Base-by-base conservation (phyloP, 2,329 filamentous ascomycete genomes). In the Aspergillus candidus region DNA sequence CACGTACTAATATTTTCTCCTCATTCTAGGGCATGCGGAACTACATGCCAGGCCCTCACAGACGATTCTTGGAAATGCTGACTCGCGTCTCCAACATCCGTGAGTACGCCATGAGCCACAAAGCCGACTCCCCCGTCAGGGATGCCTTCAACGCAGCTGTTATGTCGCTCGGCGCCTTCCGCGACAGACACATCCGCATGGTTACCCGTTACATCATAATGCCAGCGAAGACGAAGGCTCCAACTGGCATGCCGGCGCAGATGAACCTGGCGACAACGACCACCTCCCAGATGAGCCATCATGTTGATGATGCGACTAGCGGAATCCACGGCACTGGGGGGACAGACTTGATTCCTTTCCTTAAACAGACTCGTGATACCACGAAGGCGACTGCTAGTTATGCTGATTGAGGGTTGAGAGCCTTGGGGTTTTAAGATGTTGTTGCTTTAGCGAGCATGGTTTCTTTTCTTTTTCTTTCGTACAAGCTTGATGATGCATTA, bases 41-140 rank as follows among this genome's bases (percentile, higher is more conserved):
- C 10, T 78, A 78, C 49, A 78, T 78, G 75, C 75, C 75, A 3
- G 71, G 72, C 0, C 66, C 71, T 4, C 75, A 78, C 48, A 67
- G 70, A 13, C 61, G 69, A n/a, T 77, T 78, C 51, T 55, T 78
- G 5, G 63, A 72, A 22, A 65, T 71, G 11, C 56, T 78, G n/a
- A 60, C 65, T 18, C 55, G 59, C 3, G 64, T 68, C 11, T 65
- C 71, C 6, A 74, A 74, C 35, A 64, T 78, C 22, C 71, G 73
- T 4, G 41, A 58, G 5, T 76, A 71, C 38, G 68, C 72, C 2
- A 56, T 68, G 38, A 59, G 49, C 47, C 59, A 57, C 39, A 55
- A 55, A 12, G 60, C 59, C 2, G 58, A 69, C 8, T 46, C 50
- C 1, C 52, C 61, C 6, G 59, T 77, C 2, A 51, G 65, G 14